Evolutionary conservation across 306 rosid genomes (phyloP), one percentile per base, ranked within the genome.

Genomic region (Vigna reflexopilosa): DNA sequence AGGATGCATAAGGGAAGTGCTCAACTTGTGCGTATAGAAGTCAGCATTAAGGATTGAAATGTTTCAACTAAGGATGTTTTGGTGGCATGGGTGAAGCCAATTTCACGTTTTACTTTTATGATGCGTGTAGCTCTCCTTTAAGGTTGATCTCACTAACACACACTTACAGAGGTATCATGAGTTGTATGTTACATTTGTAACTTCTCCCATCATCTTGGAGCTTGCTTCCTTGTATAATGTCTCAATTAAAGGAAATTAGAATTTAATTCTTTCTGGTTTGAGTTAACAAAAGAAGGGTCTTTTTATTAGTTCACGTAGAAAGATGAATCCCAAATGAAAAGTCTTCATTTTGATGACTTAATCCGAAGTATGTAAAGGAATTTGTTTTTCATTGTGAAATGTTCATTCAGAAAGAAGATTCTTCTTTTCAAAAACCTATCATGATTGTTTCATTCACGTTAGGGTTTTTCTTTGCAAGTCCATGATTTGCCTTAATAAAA

Each of bases 1-100:
- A 67, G 70, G 84, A 73, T 26, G 20, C 87, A 34, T 14, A 76
- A 79, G 69, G 86, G 82, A 67, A 61, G 50, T 56, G 80, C 19
- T 30, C 45, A 58, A 54, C 62, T 38, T 51, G 4, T 15, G 59
- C 6, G 56, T 20, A 20, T 70, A 57, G 72, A 22, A 66, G 54
- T 32, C 55, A 63, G 38, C 38, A 12, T 24, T 49, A 19, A 52
- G 4, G 45, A 15, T 44, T 17, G 70, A 54, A 76, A 55, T 49
- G 50, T 44, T 70, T 73, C 47, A 64, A 76, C 75, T 40, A 70
- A 56, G 67, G 20, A 49, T 81, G 56, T 56, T 20, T 52, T 4
- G 20, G 49, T 47, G 59, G 51, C 82, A 19, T 77, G 67, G 24
- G 44, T 55, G 75, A 55, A 42, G 19, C 64, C 45, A 52, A 19